Evolutionary conservation across 208 protist species (phyloP).

Genomic region (Crithidia thermophila): DNA sequence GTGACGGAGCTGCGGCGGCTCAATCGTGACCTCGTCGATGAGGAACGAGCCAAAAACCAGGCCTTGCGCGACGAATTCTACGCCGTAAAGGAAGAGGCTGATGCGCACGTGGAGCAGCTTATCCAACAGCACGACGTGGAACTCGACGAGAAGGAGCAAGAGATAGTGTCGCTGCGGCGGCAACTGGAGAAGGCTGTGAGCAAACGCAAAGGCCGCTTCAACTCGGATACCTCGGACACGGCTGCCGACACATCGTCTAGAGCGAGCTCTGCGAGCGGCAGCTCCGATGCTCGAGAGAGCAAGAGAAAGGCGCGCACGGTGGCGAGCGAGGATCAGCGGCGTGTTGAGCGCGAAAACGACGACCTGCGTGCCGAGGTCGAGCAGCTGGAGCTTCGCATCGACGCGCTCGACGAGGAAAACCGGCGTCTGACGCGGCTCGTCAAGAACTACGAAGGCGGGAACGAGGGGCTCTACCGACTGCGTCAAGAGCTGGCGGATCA

Average conservation of each 20-base stretch:
- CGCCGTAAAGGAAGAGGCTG: constrained; percentile 36
- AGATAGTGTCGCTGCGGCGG: constrained; percentile 40
- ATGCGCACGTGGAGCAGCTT: constrained; percentile 54
- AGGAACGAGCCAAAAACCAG: constrained; percentile 56
- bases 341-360: constrained; percentile 78
- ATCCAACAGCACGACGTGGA: constrained; percentile 48
- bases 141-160: constrained; percentile 48
- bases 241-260: constrained; percentile 8
- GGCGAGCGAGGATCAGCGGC: constrained; percentile 24
- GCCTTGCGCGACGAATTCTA: constrained; percentile 44
- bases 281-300: neutral
- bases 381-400: constrained; percentile 65
- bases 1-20: constrained; percentile 72
- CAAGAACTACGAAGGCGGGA: constrained; percentile 74
- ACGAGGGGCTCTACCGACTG: constrained; percentile 74
- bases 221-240: constrained; percentile 25
- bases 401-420: constrained; percentile 74
- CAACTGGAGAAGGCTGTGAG: constrained; percentile 45
- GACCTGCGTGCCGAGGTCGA: constrained; percentile 66
- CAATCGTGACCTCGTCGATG: constrained; percentile 59
- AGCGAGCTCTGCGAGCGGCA: neutral
- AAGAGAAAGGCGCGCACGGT: constrained; percentile 1
- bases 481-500: constrained; percentile 61
- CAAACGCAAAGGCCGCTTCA: constrained; percentile 32
- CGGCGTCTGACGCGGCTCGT: constrained; percentile 52